Conservation (phyloP, 345 rosid species). For the Odontarrhena argentea region DNA sequence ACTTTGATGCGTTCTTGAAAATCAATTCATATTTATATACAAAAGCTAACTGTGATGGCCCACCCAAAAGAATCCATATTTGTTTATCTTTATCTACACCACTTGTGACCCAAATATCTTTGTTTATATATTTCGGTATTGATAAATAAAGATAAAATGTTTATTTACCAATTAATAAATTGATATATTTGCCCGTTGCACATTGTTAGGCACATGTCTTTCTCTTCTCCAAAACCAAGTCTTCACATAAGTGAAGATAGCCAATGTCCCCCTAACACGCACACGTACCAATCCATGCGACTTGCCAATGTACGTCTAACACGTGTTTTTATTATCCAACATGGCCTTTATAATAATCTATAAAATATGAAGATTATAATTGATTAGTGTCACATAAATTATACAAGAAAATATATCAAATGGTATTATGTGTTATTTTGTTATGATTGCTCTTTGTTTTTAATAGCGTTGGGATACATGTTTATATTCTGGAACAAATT, state of each 20-base stretch:
- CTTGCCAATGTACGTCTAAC: conserved; percentile 19
- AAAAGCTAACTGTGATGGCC: conserved; percentile 1
- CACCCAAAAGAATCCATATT: conserved; percentile 14
- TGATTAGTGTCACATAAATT: conserved; percentile 19
- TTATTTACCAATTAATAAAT: not conserved
- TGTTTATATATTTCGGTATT: not conserved
- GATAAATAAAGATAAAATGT: conserved; percentile 10
- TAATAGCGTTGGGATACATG: not conserved
- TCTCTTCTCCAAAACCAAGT: conserved; percentile 20
- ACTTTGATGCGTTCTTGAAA: conserved; percentile 4
- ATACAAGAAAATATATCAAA: not conserved
- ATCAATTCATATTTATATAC: not conserved
- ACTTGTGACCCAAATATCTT: conserved; percentile 25
- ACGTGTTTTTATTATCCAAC: conserved; percentile 5
- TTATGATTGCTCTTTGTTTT: conserved; percentile 16
- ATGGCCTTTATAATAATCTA: not conserved
- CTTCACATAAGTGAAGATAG: conserved; percentile 19
- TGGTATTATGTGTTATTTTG: conserved; percentile 17
- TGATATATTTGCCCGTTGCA: conserved; percentile 12
- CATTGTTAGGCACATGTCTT: conserved; percentile 31
- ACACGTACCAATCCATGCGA: conserved; percentile 17
- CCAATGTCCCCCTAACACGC: conserved; percentile 38
- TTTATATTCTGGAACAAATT: conserved; percentile 12
- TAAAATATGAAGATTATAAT: not conserved
- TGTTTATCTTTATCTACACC: conserved; percentile 21